phyloP scores from a whole-genome alignment of 352 stramenopile genomes.

The Pythium rhizo-oryzae region DNA sequence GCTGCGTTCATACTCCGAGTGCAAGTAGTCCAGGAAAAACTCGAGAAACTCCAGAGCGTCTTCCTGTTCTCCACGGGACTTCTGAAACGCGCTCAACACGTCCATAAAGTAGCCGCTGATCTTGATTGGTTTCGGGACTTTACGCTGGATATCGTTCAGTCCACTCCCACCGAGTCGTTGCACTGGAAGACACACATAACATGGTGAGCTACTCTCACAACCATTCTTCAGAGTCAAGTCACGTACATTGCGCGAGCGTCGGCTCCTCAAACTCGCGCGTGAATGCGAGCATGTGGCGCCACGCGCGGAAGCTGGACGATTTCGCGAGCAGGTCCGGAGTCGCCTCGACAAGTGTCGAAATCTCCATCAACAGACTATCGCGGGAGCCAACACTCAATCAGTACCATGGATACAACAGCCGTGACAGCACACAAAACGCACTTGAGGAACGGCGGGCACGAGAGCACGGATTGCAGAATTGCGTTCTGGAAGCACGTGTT shows the following conservation, averaged over 20 bases:
- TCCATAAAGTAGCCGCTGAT: conserved; percentile 87
- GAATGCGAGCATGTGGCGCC: conserved; percentile 81
- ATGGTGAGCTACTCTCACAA: background rate
- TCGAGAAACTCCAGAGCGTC: conserved; percentile 87
- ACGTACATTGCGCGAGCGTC: conserved; percentile 67
- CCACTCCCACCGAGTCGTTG: conserved; percentile 26
- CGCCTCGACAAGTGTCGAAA: conserved; percentile 50
- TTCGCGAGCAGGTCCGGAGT: conserved; percentile 47
- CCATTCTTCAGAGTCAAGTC: background rate
- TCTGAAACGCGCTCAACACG: conserved; percentile 80
- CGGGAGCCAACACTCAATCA: background rate
- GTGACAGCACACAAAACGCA: conserved; percentile 30
- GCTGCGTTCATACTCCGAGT: conserved; percentile 82
- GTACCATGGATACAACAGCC: background rate
- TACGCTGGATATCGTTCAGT: conserved; percentile 43
- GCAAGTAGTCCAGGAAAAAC: conserved; percentile 85
- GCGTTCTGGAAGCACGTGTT: conserved; percentile 91
- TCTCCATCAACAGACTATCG: conserved; percentile 61
- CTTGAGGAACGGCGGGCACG: conserved; percentile 83
- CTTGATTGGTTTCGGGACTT: conserved; percentile 66
- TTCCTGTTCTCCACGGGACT: conserved; percentile 80
- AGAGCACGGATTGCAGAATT: conserved; percentile 82
- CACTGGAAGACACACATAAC: conserved; percentile 11
- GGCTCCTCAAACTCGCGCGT: conserved; percentile 84
- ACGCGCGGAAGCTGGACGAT: conserved; percentile 62